Evolutionary conservation across 148 eudicot species (phyloP), one percentile per base, ranked within the genome.

Genomic region (Suaeda aralocaspica): DNA sequence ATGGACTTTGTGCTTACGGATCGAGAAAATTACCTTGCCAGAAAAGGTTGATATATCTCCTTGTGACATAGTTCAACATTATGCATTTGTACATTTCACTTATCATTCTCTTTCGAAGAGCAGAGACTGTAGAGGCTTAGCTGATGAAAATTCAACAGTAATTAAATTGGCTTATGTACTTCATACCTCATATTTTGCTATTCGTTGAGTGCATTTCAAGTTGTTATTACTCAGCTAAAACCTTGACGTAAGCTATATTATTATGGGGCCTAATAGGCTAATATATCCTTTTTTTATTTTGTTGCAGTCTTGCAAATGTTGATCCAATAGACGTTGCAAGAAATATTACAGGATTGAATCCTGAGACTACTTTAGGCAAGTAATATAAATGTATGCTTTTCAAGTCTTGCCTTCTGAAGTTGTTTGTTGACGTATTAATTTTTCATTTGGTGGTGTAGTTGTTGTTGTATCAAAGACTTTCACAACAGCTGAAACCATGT

Each of bases 381-480:
- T 78, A 11, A 26, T 33, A 41, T n/a, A 49, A 42, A 58, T 50
- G 59, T 59, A 34, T 74, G 57, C 53, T 21, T 59, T 70, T 59
- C 48, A 36, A 25, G 53, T 58, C 19, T 59, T 12, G 15, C 12
- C 4, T 5, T 13, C 22, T 22, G 7, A 50, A 1, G 45, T 1
- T 50, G 26, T 49, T 55, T 44, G 39, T 51, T 66, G 26, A 29
- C 44, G 44, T 67, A 26, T 59, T 72, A 50, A 50, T 69, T 49
- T 57, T 25, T 66, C 65, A 74, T 41, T 72, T 33, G 61, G 55
- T 25, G 24, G 66, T 82, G 78, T 83, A 94, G 99, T 91, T 81
- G 97, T 94, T 63, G 97, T 94, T 76, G 99, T 94, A 36, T 94
- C 99, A 16, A 94, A 94, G 80, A 94, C 99, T 70, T 94, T 94